A percentile compares a stretch with the other conserved stretches of the same genome.
Evolutionary conservation across 345 rosid species (phyloP).

Genomic region (Corchorus olitorius): DNA sequence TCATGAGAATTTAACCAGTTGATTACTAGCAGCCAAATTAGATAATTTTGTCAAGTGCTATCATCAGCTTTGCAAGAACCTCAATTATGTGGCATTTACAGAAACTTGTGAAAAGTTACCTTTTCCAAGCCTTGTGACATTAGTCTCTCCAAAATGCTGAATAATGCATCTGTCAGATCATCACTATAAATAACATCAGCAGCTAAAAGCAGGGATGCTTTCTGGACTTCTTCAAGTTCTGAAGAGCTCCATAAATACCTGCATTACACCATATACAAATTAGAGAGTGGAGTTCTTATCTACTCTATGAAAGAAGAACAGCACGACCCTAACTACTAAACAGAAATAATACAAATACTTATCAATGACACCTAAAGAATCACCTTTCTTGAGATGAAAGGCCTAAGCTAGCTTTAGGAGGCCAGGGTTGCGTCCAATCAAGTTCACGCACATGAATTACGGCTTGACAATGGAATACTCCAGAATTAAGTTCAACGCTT

Average conservation of each 20-base stretch:
- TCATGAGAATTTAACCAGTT: background rate
- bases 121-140: conserved; percentile 49
- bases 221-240: conserved; percentile 55
- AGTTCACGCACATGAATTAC: conserved; percentile 68
- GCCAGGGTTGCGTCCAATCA: conserved; percentile 77
- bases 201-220: conserved; percentile 56
- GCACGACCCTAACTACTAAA: background rate
- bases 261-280: conserved; percentile 13
- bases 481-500: conserved; percentile 54
- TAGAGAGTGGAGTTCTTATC: background rate
- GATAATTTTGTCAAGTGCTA: background rate
- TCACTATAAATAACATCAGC: conserved; percentile 75
- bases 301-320: background rate
- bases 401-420: conserved; percentile 36
- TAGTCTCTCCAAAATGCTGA: conserved; percentile 44
- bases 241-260: conserved; percentile 53
- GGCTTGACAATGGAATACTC: conserved; percentile 43
- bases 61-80: background rate
- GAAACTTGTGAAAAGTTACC: conserved; percentile 22
- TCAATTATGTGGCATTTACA: background rate
- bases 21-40: background rate
- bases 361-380: conserved; percentile 7
- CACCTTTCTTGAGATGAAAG: conserved; percentile 42
- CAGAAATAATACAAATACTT: background rate
- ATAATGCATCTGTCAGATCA: conserved; percentile 59